phyloP scores from a whole-genome alignment of 352 stramenopile genomes.

The Globisporangium okanoganense region DNA sequence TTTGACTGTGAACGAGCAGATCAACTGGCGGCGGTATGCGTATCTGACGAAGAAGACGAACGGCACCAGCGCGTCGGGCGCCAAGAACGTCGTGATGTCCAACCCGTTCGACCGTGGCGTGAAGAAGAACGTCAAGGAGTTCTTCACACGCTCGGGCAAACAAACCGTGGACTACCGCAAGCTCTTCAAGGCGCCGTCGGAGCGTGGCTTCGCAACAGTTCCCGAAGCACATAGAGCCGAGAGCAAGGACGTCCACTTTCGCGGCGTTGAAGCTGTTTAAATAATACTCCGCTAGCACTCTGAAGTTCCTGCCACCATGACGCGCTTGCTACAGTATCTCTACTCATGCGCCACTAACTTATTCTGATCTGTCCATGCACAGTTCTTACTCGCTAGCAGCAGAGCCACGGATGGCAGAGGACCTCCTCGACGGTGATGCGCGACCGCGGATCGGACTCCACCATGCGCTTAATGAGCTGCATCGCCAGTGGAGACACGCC shows the following conservation, averaged over 20 bases:
- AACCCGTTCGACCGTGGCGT: constrained; percentile 50
- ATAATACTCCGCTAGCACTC: constrained; percentile 4
- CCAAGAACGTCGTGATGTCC: constrained; percentile 12
- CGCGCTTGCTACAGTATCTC: background rate
- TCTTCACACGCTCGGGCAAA: constrained; percentile 34
- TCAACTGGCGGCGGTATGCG: constrained; percentile 77
- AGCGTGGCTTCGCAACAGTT: constrained; percentile 10
- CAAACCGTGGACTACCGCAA: constrained; percentile 38
- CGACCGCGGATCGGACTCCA: constrained; percentile 25
- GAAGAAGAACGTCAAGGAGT: constrained; percentile 40
- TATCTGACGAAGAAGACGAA: constrained; percentile 45
- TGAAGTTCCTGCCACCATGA: background rate
- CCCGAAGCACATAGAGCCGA: constrained; percentile 14
- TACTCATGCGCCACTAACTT: background rate
- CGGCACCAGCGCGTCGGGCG: background rate
- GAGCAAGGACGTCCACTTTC: constrained; percentile 15
- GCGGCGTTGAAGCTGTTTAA: constrained; percentile 8
- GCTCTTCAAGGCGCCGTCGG: constrained; percentile 26
- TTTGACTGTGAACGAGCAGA: constrained; percentile 78
- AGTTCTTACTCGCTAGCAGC: background rate
- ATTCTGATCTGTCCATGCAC: background rate
- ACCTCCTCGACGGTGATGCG: constrained; percentile 37
- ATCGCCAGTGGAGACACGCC: constrained; percentile 28
- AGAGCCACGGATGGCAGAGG: constrained; percentile 23
- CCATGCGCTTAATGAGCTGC: constrained; percentile 37